Base-by-base conservation (phyloP, 495 filamentous ascomycete genomes). In the Aspergillus kassunensis region DNA sequence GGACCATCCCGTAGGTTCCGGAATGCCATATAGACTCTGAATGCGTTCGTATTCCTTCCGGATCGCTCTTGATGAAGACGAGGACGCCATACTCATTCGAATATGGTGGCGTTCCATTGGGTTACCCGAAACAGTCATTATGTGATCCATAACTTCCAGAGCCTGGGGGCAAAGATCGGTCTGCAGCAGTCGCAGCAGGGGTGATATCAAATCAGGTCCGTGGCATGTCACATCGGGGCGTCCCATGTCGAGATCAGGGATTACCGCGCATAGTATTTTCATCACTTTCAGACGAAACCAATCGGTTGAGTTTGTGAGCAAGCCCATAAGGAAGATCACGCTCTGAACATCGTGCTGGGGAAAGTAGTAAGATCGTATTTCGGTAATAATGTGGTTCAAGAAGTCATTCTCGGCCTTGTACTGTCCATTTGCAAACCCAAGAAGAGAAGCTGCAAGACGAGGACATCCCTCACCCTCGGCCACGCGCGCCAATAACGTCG, bases 281-380 rank as follows among this genome's bases (percentile, higher is more conserved):
- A 97, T 91, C 2, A 87, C 91, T 73, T 90, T 89, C 36, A 91
- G 66, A 62, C 95, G 95, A 72, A 97, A 88, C 87, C 90, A 97
- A 21, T 85, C 78, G 0, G 87, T 77, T 30, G 82, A 82, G 60
- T 97, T 99, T 10, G 91, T 95, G 47, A 97, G 75, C 51, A 97
- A 79, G 4, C 93, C 90, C 75, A 99, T 88, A 27, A 97, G 69
- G 73, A 95, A 96, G 0, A 91, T 88, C 4, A 97, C 69, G 70
- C 87, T 87, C 37, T 84, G 80, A 49, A 90, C 87, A 52, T 99
- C 93, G 46, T 87, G 80, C 21, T 80, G 76, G n/a, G 91, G 89
- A 49, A 95, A 87, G 67, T 85, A 96, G 43, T 82, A 83, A 25
- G 85, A 81, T 18, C 85, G 84, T 46, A 97, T 81, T 20, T 91